These are phyloP conservation scores for Populus pruinosa DNA, from an alignment of 345 rosid species.

Conservation along the genomic window DNA sequence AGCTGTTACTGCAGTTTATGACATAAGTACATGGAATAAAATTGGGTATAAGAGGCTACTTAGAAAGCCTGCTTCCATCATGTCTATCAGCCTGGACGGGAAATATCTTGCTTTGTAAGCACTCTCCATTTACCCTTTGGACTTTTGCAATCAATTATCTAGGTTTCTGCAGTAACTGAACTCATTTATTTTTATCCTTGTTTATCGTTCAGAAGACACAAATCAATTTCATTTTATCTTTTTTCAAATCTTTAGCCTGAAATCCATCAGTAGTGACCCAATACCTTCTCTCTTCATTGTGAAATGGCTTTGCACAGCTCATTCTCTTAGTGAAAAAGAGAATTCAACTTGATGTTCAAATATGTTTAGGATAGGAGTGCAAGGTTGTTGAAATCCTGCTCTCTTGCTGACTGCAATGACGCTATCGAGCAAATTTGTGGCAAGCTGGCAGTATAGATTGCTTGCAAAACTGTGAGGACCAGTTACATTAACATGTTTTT, in stretches of 20 bases:
- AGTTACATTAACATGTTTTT: not conserved
- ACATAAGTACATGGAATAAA: constrained; percentile 88
- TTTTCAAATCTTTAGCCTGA: not conserved
- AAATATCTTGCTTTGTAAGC: constrained; percentile 91
- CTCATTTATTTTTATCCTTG: not conserved
- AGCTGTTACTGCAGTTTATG: constrained; percentile 69
- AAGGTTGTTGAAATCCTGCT: not conserved
- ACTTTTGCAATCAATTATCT: not conserved
- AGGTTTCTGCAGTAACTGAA: not conserved
- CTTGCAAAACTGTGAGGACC: not conserved
- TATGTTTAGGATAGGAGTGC: not conserved
- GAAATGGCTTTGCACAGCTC: not conserved
- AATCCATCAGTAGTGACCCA: not conserved
- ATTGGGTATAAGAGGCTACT: constrained; percentile 86
- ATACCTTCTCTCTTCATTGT: not conserved
- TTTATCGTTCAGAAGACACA: not conserved
- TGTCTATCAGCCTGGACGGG: constrained; percentile 91
- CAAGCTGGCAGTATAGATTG: not conserved
- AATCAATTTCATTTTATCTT: not conserved
- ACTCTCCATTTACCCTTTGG: not conserved
- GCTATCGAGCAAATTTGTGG: not conserved
- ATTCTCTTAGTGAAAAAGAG: not conserved
- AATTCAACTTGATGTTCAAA: not conserved
- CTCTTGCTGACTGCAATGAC: not conserved
- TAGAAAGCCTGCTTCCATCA: constrained; percentile 65